Percentiles rank a stretch among this genome's conserved stretches.
Evolutionary conservation across 2,329 filamentous ascomycete genomes (phyloP).

Genomic region (Beauveria sp.): DNA sequence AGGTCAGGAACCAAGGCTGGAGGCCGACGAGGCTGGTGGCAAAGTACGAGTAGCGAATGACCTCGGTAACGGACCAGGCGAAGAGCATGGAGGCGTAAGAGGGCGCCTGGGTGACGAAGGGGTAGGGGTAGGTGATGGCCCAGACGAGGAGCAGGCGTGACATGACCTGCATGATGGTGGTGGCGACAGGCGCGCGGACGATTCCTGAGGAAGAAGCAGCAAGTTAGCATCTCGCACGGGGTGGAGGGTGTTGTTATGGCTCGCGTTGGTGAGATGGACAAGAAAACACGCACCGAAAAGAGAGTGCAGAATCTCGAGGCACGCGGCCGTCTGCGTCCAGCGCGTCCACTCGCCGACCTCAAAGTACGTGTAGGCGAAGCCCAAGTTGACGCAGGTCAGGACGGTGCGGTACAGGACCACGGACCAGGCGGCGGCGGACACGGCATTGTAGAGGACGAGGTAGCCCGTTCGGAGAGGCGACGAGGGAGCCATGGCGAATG

Average conservation of each 20-base stretch:
- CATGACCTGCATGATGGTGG: conserved; percentile 84
- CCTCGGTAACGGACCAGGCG: conserved; percentile 87
- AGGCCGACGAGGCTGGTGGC: conserved; percentile 59
- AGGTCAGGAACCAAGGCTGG: conserved; percentile 61
- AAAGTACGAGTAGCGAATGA: conserved; percentile 90
- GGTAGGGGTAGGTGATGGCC: conserved; percentile 71
- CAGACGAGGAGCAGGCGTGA: conserved; percentile 85
- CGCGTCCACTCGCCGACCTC: conserved; percentile 61
- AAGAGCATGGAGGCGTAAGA: conserved; percentile 72
- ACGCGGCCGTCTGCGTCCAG: conserved; percentile 76
- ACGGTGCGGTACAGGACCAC: conserved; percentile 65
- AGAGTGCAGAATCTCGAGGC: conserved; percentile 78
- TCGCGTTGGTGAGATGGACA: neutral
- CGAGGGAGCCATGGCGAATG: conserved; percentile 17
- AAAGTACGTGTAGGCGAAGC: conserved; percentile 52
- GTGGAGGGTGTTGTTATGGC: neutral
- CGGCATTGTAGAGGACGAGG: conserved; percentile 77
- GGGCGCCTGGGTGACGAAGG: conserved; percentile 50
- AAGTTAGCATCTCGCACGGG: conserved; percentile 2
- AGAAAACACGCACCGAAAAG: conserved; percentile 52
- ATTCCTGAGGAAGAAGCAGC: conserved; percentile 42
- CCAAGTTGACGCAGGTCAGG: conserved; percentile 43
- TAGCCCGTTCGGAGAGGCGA: conserved; percentile 52
- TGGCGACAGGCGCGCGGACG: conserved; percentile 77
- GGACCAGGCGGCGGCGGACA: conserved; percentile 71